These are phyloP conservation scores for Vitis hybrid DNA, from an alignment of 177 flowering plant species.

Conservation along the genomic window DNA sequence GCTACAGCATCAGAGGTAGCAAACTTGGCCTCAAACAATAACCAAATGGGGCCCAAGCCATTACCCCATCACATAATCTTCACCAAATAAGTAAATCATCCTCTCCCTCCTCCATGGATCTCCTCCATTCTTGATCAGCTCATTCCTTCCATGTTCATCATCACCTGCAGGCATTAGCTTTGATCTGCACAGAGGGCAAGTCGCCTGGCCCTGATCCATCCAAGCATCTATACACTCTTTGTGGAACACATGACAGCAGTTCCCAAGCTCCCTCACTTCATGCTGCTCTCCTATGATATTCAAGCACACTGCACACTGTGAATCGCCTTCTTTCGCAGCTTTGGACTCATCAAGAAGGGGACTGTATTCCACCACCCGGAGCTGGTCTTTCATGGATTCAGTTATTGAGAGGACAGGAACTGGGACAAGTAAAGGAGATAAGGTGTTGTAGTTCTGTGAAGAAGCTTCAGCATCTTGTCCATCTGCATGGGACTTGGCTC, in stretches of 20 bases:
- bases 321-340: neutral
- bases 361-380: neutral
- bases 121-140: neutral
- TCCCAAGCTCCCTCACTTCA: constrained; percentile 11
- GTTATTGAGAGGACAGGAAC: constrained; percentile 1
- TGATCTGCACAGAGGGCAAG: constrained; percentile 17
- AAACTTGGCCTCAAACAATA: too few relatives aligned
- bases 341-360: neutral
- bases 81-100: constrained; percentile 24
- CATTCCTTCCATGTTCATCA: neutral
- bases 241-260: constrained; percentile 20
- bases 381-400: constrained; percentile 8
- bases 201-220: constrained; percentile 16
- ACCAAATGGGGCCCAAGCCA: too few relatives aligned
- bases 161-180: neutral
- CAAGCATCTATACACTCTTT: constrained; percentile 19
- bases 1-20: too few relatives aligned
- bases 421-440: neutral
- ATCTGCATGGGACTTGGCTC: too few relatives aligned
- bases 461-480: too few relatives aligned
- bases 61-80: constrained; percentile 5
- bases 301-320: constrained; percentile 11
- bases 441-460: neutral
- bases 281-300: neutral
- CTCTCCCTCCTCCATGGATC: constrained; percentile 29